Evolutionary conservation across 306 rosid genomes (phyloP), one percentile per base, ranked within the genome.

Genomic region (Lotus japonicus): DNA sequence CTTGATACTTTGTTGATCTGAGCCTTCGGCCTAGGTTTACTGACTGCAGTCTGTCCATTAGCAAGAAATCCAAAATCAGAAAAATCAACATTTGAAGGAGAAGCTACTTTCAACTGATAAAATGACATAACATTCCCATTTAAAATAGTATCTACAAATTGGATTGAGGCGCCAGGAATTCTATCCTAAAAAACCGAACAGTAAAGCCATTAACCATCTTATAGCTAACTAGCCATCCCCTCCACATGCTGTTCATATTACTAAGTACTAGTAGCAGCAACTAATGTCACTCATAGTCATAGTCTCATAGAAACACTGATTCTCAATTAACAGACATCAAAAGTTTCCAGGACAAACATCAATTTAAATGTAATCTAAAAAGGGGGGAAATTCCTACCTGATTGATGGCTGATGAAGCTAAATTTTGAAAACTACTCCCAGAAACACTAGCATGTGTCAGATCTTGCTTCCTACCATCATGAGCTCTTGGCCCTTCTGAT

Each of bases 401-500:
- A 76, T 72, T 69, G 71, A 67, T 82, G 67, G 81, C 76, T 18
- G 92, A 77, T 42, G 92, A 73, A 71, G 85, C 58, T 33, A 83
- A 58, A 59, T 82, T 62, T 33, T 79, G 71, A 77, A 80, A 82
- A 81, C 79, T 68, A 65, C 86, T 71, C 35, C 84, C 85, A 78
- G 94, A 84, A 74, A 79, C 86, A 72, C 77, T 82, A 45, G 82
- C 82, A 77, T 75, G 72, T 42, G 82, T 70, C 21, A 18, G 64
- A 74, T 77, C 78, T 70, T 82, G 91, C 81, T 84, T 92, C 80
- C 87, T 80, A 66, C 80, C 89, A 79, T 70, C 82, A 75, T 53
- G 78, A 65, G 83, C 85, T 82, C 88, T 82, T 5, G 74, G 78
- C 71, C 90, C 85, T 73, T 92, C 98, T 26, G 86, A 53, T 39